Evolutionary conservation across 352 stramenopile species (phyloP), one percentile per base, ranked within the genome.

Genomic region (Globisporangium orthogonon): DNA sequence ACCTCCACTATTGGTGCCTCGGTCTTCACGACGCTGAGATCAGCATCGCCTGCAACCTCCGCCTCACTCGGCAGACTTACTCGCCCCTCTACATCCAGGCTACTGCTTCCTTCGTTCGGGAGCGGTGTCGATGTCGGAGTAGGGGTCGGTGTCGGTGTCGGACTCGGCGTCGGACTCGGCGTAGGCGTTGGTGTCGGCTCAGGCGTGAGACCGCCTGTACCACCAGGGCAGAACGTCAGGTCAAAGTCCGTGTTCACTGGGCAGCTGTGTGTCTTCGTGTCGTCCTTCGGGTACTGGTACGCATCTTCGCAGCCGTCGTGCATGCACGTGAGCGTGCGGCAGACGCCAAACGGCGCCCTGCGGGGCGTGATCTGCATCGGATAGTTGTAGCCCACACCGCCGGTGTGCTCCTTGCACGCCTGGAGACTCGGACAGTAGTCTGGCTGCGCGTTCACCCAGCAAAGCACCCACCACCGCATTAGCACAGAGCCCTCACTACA

Each of bases 211-310:
- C 17, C 74, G 6, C 70, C 68, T 15, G 56, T 61, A 13, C 72
- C 70, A 40, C 74, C 72, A 11, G 76, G 72, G 35, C 78, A 89
- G 65, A 87, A 89, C 13, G 67, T 79, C 45, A 89, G 37, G 41
- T 78, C 66, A 31, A 83, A 87, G 66, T 87, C 66, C 41, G 74
- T 82, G 23, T 71, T 58, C 47, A 66, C 66, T 0, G 60, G 29
- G 52, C 79, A 88, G 13, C 54, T 47, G 54, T 86, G 76, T 33
- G 79, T 89, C 69, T 89, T 89, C 49, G 54, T 73, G 67, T 87
- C 75, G 48, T 91, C 78, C 56, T 73, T 74, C 7, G 80, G 80
- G 65, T 69, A 86, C 52, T 86, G 72, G 67, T 91, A 89, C 40
- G 72, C 80, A 45, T 91, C 80, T 30, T 46, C 31, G 49, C 80